Evolutionary conservation across 176 grass and related monocot species (phyloP).

Genomic region (Zea luxurians): DNA sequence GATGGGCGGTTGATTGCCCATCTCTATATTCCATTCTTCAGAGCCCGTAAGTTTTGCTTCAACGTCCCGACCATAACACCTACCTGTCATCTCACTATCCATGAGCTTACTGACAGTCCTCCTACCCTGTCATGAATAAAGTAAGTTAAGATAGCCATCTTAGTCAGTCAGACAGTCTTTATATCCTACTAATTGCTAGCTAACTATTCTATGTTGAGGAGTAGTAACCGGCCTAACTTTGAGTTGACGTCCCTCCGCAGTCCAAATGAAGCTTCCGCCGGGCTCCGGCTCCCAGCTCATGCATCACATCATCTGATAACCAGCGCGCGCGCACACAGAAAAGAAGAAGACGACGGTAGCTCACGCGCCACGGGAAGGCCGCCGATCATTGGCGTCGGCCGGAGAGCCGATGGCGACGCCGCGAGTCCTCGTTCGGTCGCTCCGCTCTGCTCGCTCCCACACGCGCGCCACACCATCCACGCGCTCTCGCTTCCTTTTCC

Average conservation of each 20-base stretch:
- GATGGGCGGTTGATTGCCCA: not conserved
- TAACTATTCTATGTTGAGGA: not conserved
- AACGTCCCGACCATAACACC: not conserved
- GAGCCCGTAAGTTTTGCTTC: not conserved
- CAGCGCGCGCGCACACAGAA: too few relatives aligned
- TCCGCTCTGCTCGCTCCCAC: not conserved
- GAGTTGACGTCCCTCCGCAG: conserved; percentile 32
- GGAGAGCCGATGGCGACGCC: conserved; percentile 34
- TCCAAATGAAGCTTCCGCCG: conserved; percentile 29
- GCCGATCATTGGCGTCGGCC: not conserved
- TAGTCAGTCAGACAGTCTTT: not conserved
- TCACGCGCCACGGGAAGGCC: not conserved
- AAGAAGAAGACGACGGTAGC: not conserved
- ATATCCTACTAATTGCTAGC: not conserved
- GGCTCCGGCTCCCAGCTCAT: not conserved
- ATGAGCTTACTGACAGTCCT: conserved; percentile 11
- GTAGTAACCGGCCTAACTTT: conserved; percentile 32
- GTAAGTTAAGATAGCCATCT: not conserved
- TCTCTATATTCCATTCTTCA: not conserved
- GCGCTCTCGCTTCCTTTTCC: not conserved
- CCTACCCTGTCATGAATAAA: conserved; percentile 5
- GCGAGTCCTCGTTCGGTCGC: not conserved
- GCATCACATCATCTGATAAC: too few relatives aligned
- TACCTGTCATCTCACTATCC: not conserved
- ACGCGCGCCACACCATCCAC: conserved; percentile 35